These are phyloP conservation scores for Botryotinia convoluta DNA, from an alignment of 2,329 filamentous ascomycete genomes.

Conservation along the genomic window DNA sequence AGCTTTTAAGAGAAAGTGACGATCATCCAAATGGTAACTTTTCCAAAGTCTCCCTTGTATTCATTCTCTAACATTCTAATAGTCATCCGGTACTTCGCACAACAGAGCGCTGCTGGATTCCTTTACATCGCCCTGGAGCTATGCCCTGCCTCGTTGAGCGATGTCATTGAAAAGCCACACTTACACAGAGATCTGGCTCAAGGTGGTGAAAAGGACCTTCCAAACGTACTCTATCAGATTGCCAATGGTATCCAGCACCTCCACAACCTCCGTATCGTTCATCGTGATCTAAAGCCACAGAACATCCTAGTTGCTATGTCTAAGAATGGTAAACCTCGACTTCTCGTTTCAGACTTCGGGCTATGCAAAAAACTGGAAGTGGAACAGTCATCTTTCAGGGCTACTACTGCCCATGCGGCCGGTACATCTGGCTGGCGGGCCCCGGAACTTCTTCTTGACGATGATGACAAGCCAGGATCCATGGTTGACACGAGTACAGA, in stretches of 20 bases:
- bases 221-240: constrained; percentile 81
- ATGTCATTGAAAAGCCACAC: constrained; percentile 77
- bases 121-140: constrained; percentile 95
- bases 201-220: constrained; percentile 72
- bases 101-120: constrained; percentile 84
- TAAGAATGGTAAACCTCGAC: constrained; percentile 68
- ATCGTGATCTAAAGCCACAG: constrained; percentile 95
- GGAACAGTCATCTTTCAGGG: constrained; percentile 89
- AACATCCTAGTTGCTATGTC: constrained; percentile 86
- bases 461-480: constrained; percentile 57
- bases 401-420: constrained; percentile 88
- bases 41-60: not conserved
- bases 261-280: constrained; percentile 89
- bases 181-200: constrained; percentile 66
- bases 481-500: constrained; percentile 53
- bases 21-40: constrained; percentile 78
- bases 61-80: constrained; percentile 32
- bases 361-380: constrained; percentile 96
- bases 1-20: constrained; percentile 85
- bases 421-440: constrained; percentile 97
- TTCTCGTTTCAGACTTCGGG: constrained; percentile 96
- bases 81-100: constrained; percentile 95
- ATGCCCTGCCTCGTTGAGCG: constrained; percentile 88
- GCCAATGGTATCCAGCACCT: constrained; percentile 85
- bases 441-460: constrained; percentile 83